These are phyloP conservation scores for Agaricus subrufescens DNA, from an alignment of 768 basidiomycete species.

Conservation along the genomic window DNA sequence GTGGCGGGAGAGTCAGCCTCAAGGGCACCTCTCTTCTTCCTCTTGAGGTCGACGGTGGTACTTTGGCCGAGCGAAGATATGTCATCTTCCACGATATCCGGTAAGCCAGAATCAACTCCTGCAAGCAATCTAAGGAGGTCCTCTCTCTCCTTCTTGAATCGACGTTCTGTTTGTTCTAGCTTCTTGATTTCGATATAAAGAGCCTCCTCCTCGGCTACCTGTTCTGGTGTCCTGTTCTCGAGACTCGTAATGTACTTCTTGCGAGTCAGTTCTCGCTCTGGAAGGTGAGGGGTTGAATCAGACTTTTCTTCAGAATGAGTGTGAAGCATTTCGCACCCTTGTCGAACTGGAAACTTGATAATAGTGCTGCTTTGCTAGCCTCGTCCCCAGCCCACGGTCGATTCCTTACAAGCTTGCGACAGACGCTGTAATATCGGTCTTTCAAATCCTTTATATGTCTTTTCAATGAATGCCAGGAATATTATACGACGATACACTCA, in stretches of 20 bases:
- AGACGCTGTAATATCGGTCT: slow-evolving; percentile 89
- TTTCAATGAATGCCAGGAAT: not conserved
- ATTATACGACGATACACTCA: slow-evolving; percentile 20
- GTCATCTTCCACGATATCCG: slow-evolving; percentile 71
- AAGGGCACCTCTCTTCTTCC: slow-evolving; percentile 43
- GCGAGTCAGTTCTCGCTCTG: slow-evolving; percentile 83
- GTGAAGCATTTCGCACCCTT: slow-evolving; percentile 50
- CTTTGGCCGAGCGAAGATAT: slow-evolving; percentile 40
- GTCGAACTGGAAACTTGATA: slow-evolving; percentile 80
- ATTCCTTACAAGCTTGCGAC: slow-evolving; percentile 80
- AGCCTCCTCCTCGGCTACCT: slow-evolving; percentile 93
- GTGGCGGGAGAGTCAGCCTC: slow-evolving; percentile 49
- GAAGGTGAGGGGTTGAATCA: not conserved
- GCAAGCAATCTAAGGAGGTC: slow-evolving; percentile 79
- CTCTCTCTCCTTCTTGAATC: slow-evolving; percentile 85
- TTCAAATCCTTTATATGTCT: slow-evolving; percentile 69
- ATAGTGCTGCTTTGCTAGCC: slow-evolving; percentile 55
- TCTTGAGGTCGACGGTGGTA: slow-evolving; percentile 49
- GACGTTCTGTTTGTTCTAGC: slow-evolving; percentile 89
- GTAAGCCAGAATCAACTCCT: slow-evolving; percentile 84
- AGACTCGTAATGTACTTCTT: slow-evolving; percentile 85
- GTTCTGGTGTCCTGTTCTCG: slow-evolving; percentile 83
- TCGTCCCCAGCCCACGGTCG: slow-evolving; percentile 86
- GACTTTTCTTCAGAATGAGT: not conserved
- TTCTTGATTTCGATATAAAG: slow-evolving; percentile 90